phyloP scores from a whole-genome alignment of 2,329 filamentous ascomycete species.

The Metarhizium brunneum region DNA sequence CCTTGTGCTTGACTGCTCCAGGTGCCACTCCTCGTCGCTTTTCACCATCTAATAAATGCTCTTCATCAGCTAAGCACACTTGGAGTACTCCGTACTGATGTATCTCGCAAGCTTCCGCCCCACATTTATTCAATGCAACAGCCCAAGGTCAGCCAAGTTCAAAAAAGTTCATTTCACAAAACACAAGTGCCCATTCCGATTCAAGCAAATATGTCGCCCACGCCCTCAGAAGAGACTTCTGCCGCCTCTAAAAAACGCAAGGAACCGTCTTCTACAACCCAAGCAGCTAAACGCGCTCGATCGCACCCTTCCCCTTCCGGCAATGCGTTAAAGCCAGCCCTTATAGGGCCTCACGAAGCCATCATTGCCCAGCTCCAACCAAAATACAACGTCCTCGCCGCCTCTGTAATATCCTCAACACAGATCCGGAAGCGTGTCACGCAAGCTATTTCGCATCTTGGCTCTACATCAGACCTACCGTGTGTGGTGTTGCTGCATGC shows the following conservation, averaged over 20 bases:
- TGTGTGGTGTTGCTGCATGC: conserved; percentile 41
- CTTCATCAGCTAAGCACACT: not conserved
- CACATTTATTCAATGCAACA: not conserved
- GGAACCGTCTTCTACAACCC: not conserved
- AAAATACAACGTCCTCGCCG: conserved; percentile 39
- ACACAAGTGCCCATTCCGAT: not conserved
- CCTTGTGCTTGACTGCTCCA: too few species aligned
- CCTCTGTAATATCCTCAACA: conserved; percentile 50
- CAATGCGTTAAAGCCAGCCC: conserved; percentile 7
- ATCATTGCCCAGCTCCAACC: conserved; percentile 33
- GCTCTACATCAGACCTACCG: conserved; percentile 11
- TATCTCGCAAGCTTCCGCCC: not conserved
- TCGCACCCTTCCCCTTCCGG: conserved; percentile 3
- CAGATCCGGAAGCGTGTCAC: conserved; percentile 47
- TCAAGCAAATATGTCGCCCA: not conserved
- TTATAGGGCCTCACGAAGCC: conserved; percentile 29
- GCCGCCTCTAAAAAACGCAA: not conserved
- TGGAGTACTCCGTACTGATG: too few species aligned
- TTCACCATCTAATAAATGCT: too few species aligned
- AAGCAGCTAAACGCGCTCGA: conserved; percentile 2
- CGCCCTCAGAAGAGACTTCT: not conserved
- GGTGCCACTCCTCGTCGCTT: too few species aligned
- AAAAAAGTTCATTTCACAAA: not conserved
- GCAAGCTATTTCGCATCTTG: conserved; percentile 35
- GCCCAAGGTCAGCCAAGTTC: not conserved